Percentiles rank a stretch among this genome's conserved stretches.
These are phyloP conservation scores for Paralagenidium karlingii DNA, from an alignment of 352 stramenopile genomes.

Conservation along the genomic window DNA sequence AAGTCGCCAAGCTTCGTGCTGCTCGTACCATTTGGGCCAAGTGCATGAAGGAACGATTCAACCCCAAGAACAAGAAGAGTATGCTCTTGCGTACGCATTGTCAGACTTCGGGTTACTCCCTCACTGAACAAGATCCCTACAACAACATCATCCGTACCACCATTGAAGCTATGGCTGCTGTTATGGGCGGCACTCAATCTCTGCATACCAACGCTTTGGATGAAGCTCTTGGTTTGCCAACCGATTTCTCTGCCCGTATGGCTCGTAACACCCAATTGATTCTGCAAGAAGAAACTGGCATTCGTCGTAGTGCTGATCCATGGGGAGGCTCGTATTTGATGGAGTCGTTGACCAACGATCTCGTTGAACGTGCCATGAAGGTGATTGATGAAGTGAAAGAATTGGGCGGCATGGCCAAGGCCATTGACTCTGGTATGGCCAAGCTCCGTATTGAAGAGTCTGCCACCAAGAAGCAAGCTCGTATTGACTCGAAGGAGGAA, in stretches of 20 bases:
- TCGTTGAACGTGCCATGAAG: slow-evolving; percentile 55
- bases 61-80: slow-evolving; percentile 91
- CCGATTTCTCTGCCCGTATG: slow-evolving; percentile 92
- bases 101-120: slow-evolving; percentile 93
- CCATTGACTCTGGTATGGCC: slow-evolving; percentile 92
- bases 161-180: slow-evolving; percentile 84
- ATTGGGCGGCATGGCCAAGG: slow-evolving; percentile 94
- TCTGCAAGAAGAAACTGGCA: slow-evolving; percentile 92
- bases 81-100: slow-evolving; percentile 93
- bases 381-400: slow-evolving; percentile 84
- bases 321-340: slow-evolving; percentile 97
- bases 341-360: slow-evolving; percentile 91
- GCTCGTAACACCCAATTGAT: slow-evolving; percentile 97
- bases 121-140: slow-evolving; percentile 95
- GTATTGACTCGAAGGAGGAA: slow-evolving; percentile 92
- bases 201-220: slow-evolving; percentile 97
- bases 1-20: slow-evolving; percentile 93
- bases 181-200: slow-evolving; percentile 91
- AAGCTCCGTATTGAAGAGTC: slow-evolving; percentile 96
- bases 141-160: slow-evolving; percentile 98
- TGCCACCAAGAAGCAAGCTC: slow-evolving; percentile 90
- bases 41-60: slow-evolving; percentile 89
- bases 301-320: slow-evolving; percentile 90
- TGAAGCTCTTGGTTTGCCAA: slow-evolving; percentile 94
- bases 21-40: slow-evolving; percentile 90